Percentiles rank a stretch among this genome's conserved stretches.
These are phyloP conservation scores for Fusarium sp. DNA, from an alignment of 2,329 filamentous ascomycete species.

Conservation along the genomic window DNA sequence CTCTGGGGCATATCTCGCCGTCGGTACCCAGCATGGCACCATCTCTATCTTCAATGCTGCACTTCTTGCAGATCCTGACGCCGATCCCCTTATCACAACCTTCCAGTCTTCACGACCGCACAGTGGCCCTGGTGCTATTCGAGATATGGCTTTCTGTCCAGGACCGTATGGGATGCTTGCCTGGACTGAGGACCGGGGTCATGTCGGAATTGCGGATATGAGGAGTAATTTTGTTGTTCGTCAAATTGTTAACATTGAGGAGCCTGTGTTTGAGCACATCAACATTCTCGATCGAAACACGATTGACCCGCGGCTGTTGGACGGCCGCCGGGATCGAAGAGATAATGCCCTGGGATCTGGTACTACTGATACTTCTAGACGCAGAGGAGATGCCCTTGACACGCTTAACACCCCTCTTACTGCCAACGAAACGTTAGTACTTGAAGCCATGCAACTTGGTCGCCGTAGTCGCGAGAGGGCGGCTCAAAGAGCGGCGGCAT, in stretches of 20 bases:
- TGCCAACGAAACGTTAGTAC: slow-evolving; percentile 68
- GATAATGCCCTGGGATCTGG: slow-evolving; percentile 29
- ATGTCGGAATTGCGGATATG: slow-evolving; percentile 81
- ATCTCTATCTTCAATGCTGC: slow-evolving; percentile 80
- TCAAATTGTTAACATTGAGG: slow-evolving; percentile 77
- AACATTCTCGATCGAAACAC: slow-evolving; percentile 69
- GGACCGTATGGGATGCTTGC: slow-evolving; percentile 91
- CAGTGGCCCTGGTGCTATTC: slow-evolving; percentile 81
- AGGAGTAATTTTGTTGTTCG: slow-evolving; percentile 76
- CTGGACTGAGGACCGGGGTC: slow-evolving; percentile 91
- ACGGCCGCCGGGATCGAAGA: slow-evolving; percentile 62
- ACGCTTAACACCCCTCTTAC: slow-evolving; percentile 67
- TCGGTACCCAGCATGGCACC: slow-evolving; percentile 85
- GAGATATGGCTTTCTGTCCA: slow-evolving; percentile 93
- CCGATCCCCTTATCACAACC: slow-evolving; percentile 77
- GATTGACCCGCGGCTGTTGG: slow-evolving; percentile 68
- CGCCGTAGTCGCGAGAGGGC: slow-evolving; percentile 65
- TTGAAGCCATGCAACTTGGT: slow-evolving; percentile 70
- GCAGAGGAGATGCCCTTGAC: slow-evolving; percentile 56
- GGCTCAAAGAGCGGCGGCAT: slow-evolving; percentile 43
- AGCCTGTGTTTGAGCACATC: slow-evolving; percentile 70
- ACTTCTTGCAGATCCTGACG: slow-evolving; percentile 60
- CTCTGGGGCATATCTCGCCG: slow-evolving; percentile 78
- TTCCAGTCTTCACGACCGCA: slow-evolving; percentile 84
- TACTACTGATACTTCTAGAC: slow-evolving; percentile 33